phyloP scores from a whole-genome alignment of 805 yeast species.

The Blastobotrys attinorum region DNA sequence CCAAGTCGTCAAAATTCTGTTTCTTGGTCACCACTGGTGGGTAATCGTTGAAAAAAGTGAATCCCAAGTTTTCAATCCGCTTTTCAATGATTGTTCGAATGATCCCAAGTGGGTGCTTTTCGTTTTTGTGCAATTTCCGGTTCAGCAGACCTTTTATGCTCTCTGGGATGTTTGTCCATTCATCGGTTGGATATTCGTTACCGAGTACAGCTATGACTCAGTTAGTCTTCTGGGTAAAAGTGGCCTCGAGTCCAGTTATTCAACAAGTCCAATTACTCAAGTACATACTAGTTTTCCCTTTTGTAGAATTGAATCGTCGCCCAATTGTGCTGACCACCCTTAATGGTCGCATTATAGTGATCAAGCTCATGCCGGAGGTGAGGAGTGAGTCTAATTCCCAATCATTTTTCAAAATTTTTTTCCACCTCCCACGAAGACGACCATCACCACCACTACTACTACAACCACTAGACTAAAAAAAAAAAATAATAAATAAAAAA shows the following conservation, averaged over 20 bases:
- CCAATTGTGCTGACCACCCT: too few species aligned
- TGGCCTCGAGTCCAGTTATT: too few species aligned
- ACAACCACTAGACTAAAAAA: too few species aligned
- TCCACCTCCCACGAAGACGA: too few species aligned
- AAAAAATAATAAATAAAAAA: too few species aligned
- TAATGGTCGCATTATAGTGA: too few species aligned
- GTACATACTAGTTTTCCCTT: neutral
- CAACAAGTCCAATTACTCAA: too few species aligned
- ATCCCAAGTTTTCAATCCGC: slow-evolving; percentile 55
- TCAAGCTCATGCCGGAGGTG: too few species aligned
- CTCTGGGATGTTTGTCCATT: slow-evolving; percentile 80
- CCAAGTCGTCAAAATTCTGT: slow-evolving; percentile 87
- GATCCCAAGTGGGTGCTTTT: slow-evolving; percentile 85
- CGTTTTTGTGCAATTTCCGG: slow-evolving; percentile 63
- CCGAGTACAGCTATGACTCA: slow-evolving; percentile 40
- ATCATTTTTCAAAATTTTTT: too few species aligned
- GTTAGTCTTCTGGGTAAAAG: too few species aligned
- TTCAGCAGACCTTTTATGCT: slow-evolving; percentile 61
- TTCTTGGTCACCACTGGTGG: slow-evolving; percentile 72
- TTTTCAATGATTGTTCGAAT: slow-evolving; percentile 64
- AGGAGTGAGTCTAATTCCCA: too few species aligned
- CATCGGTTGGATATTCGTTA: slow-evolving; percentile 50
- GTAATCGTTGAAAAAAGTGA: slow-evolving; percentile 69
- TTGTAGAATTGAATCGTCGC: neutral
- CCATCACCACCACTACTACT: too few species aligned